Conservation (phyloP, 176 grass and related monocot genomes). For the Triticum urartu region DNA sequence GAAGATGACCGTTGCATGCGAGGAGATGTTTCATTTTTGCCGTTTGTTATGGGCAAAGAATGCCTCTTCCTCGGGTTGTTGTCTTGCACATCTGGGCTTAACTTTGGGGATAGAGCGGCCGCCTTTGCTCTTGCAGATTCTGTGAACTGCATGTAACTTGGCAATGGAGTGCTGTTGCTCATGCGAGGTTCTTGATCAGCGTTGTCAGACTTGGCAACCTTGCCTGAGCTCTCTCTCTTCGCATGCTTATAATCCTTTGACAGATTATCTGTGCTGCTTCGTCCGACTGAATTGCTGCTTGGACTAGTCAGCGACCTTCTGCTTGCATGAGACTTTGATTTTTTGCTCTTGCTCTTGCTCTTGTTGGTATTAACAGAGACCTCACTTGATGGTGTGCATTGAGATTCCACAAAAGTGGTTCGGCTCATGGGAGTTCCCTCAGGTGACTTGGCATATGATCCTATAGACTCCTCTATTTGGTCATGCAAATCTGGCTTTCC, state of each 20-base stretch:
- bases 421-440: constrained; percentile 69
- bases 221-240: constrained; percentile 50
- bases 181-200: constrained; percentile 69
- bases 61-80: constrained; percentile 73
- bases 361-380: constrained; percentile 77
- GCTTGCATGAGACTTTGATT: constrained; percentile 44
- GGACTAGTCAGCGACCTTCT: constrained; percentile 59
- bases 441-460: constrained; percentile 43
- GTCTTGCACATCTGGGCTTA: constrained; percentile 81
- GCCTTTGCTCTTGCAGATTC: constrained; percentile 90
- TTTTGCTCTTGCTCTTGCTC: constrained; percentile 52
- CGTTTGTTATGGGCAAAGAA: constrained; percentile 72
- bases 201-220: constrained; percentile 42
- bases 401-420: constrained; percentile 46
- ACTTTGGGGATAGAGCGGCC: constrained; percentile 61
- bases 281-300: constrained; percentile 58
- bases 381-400: constrained; percentile 87
- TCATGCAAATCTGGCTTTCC: constrained; percentile 30
- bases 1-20: constrained; percentile 85
- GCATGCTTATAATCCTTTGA: constrained; percentile 54
- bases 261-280: constrained; percentile 60
- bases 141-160: constrained; percentile 97
- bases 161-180: constrained; percentile 75
- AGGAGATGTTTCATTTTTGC: constrained; percentile 67
- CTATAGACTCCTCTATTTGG: constrained; percentile 37